Evolutionary conservation across 176 grass and related monocot genomes (phyloP).

Genomic region (Oryza brachyantha): DNA sequence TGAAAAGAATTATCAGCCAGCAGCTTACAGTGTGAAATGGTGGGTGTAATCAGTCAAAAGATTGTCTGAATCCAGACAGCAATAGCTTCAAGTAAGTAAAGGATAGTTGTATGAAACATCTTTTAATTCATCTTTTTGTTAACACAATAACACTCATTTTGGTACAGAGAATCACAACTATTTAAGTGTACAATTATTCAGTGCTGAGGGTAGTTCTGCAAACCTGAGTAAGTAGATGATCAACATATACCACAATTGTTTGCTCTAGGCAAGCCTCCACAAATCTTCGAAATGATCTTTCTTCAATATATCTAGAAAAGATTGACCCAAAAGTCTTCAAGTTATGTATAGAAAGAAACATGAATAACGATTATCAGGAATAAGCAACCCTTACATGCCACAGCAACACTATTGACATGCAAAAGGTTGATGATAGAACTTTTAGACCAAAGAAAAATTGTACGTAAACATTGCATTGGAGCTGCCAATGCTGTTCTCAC

Average conservation of each 20-base stretch:
- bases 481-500: not conserved
- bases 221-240: slow-evolving; percentile 95
- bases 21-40: slow-evolving; percentile 2
- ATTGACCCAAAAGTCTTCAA: slow-evolving; percentile 6
- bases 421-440: not conserved
- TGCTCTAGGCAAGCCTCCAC: slow-evolving; percentile 94
- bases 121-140: slow-evolving; percentile 4
- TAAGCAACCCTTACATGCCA: not conserved
- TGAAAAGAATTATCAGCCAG: not conserved
- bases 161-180: not conserved
- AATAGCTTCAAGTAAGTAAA: slow-evolving; percentile 4
- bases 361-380: slow-evolving; percentile 15
- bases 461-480: slow-evolving; percentile 21
- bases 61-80: slow-evolving; percentile 5
- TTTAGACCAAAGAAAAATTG: not conserved
- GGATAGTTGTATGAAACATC: slow-evolving; percentile 9
- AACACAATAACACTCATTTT: not conserved
- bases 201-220: slow-evolving; percentile 19
- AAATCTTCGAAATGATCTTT: slow-evolving; percentile 97
- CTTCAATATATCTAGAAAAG: slow-evolving; percentile 82
- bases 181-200: not conserved
- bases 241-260: slow-evolving; percentile 91
- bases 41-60: slow-evolving; percentile 7
- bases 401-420: not conserved
- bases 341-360: slow-evolving; percentile 11